Percentiles rank a stretch among this genome's conserved stretches.
These are phyloP conservation scores for Barbatosphaeria neglecta DNA, from an alignment of 495 filamentous ascomycete species.

Conservation along the genomic window DNA sequence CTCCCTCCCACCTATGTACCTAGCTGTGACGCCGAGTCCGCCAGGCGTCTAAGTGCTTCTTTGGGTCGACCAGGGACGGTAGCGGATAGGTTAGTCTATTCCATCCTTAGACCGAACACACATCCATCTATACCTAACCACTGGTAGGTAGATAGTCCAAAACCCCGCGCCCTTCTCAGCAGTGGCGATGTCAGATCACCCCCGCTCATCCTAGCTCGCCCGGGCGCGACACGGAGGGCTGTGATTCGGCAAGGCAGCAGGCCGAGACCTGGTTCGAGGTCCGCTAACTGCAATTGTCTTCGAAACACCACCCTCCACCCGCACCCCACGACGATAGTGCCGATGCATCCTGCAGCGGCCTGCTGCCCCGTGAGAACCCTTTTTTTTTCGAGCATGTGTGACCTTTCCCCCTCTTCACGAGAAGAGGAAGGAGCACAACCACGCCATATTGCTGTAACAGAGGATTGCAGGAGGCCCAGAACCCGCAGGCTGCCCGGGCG, in stretches of 20 bases:
- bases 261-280: neutral
- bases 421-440: neutral
- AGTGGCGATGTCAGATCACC: neutral
- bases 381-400: no score
- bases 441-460: neutral
- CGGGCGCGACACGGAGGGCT: neutral
- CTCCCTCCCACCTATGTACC: no score
- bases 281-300: neutral
- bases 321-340: neutral
- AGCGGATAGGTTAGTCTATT: no score
- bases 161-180: neutral
- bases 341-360: no score
- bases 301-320: neutral
- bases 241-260: neutral
- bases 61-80: no score
- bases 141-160: no score
- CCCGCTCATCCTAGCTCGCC: no score
- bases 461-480: no score
- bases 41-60: no score
- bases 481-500: no score
- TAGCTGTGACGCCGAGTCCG: no score
- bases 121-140: neutral
- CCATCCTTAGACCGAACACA: neutral
- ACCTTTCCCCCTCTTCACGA: neutral
- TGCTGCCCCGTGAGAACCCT: neutral